Evolutionary conservation across 2,329 filamentous ascomycete species (phyloP), one percentile per base, ranked within the genome.

Genomic region (Trichoderma oligosporum): DNA sequence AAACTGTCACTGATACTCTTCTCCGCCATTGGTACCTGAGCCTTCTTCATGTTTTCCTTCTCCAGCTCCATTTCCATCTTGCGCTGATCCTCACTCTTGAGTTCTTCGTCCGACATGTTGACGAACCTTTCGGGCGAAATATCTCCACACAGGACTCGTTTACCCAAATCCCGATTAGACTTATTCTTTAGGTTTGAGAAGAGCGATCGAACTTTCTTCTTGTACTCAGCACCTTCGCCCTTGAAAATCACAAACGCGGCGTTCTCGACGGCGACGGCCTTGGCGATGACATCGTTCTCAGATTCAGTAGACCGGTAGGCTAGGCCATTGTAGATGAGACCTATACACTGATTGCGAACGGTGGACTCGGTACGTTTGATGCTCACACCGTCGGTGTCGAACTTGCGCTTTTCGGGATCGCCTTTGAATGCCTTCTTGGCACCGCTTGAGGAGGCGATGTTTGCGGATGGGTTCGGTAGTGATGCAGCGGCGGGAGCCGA

Each of bases 121-220:
- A 96, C 91, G 65, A 99, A 95, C 33, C 79, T 78, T 2, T 85
- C 82, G 0, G 91, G 77, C 0, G 81, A 64, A 59, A 97, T 89
- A 25, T 88, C 83, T 60, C 88, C 90, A 4, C 77, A 77, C 68
- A 96, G 79, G 63, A 99, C 89, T 62, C 86, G 84, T 61, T 80
- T 79, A 52, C 91, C 87, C 41, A 99, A 83, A 60, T 84, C 82
- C 35, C 83, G 80, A 75, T 97, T 97, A 62, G 85, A 87, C 75
- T 89, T 92, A 77, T 90, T 91, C 79, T 97, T 97, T 65, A 99
- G 83, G 70, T 97, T 97, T 71, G 92, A 85, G 76, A 91, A 97
- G 20, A 99, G 84, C 18, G 91, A 95, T 64, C 93, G 88, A 66
- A 97, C 87, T 79, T 97, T 97, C 63, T 80, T 81, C 69, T 88